A percentile compares a stretch with the other conserved stretches of the same genome.
Evolutionary conservation across 345 rosid genomes (phyloP).

Genomic region (Microthlaspi erraticum): DNA sequence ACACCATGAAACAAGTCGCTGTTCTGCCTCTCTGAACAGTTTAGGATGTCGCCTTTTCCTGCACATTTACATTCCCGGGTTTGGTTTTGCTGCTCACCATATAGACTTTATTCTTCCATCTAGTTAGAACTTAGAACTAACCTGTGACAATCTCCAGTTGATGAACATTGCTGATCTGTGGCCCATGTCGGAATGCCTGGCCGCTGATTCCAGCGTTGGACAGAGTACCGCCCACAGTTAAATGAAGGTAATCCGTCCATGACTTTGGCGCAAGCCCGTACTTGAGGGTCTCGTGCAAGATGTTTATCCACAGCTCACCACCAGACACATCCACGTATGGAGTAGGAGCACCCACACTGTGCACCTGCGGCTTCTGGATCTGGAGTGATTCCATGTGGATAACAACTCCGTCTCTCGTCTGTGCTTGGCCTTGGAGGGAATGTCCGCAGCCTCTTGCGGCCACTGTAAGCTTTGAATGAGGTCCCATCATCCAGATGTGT

Average conservation of each 20-base stretch:
- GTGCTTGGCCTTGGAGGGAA: constrained; percentile 88
- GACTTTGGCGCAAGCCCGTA: constrained; percentile 91
- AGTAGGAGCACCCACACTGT: constrained; percentile 45
- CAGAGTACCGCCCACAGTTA: constrained; percentile 93
- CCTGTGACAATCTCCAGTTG: constrained; percentile 96
- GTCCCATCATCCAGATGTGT: constrained; percentile 87
- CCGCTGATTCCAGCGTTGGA: constrained; percentile 97
- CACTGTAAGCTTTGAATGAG: constrained; percentile 75
- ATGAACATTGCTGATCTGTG: constrained; percentile 93
- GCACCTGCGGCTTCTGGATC: constrained; percentile 52
- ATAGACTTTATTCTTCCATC: too few species aligned
- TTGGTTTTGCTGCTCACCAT: too few species aligned
- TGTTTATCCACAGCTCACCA: constrained; percentile 92
- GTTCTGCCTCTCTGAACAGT: constrained; percentile 71
- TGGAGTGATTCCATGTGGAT: constrained; percentile 79
- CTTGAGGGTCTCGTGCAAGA: constrained; percentile 69
- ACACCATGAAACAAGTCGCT: constrained; percentile 84
- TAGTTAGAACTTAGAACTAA: constrained; percentile 51
- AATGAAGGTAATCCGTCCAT: constrained; percentile 93
- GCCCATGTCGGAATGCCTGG: constrained; percentile 90
- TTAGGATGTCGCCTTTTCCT: constrained; percentile 91
- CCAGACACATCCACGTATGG: constrained; percentile 83
- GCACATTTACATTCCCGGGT: constrained; percentile 42
- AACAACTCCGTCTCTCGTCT: constrained; percentile 74
- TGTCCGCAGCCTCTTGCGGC: constrained; percentile 95